Conservation (phyloP, 371 early-diverging fungal genomes). For the Mortierella sp. region DNA sequence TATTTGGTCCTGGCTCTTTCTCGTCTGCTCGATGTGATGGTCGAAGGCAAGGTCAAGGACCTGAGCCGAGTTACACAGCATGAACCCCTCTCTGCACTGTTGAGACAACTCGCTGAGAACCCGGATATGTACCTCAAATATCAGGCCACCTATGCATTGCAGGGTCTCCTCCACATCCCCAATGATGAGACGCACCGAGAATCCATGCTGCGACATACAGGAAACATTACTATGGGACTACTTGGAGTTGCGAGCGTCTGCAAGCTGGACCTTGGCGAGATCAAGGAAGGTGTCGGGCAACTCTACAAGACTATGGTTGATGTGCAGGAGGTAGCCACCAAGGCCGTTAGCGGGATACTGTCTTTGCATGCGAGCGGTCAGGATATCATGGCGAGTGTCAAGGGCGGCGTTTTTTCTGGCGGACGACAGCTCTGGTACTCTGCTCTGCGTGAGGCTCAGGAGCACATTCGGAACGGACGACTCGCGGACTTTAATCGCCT, state of each 20-base stretch:
- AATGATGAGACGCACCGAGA: neutral
- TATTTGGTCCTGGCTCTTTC: slow-evolving; percentile 5
- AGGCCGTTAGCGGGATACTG: no score
- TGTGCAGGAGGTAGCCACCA: neutral
- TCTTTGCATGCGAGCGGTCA: no score
- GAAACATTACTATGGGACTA: neutral
- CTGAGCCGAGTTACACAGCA: neutral
- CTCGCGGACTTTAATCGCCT: neutral
- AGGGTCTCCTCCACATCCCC: slow-evolving; percentile 7
- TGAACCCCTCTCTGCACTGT: neutral
- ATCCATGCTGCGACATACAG: neutral
- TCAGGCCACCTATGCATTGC: slow-evolving; percentile 20
- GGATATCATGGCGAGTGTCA: no score
- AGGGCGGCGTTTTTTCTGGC: neutral
- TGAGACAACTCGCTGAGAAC: neutral
- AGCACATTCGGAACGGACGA: slow-evolving; percentile 2
- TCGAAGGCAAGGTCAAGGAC: neutral
- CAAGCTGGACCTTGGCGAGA: neutral
- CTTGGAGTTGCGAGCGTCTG: neutral
- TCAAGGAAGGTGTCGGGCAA: neutral
- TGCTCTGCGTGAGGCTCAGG: neutral
- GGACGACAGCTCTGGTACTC: neutral
- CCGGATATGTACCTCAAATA: neutral
- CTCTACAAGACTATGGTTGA: neutral
- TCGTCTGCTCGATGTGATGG: slow-evolving; percentile 17